phyloP scores from a whole-genome alignment of 2,329 filamentous ascomycete species.

The Neocucurbitaria cava region DNA sequence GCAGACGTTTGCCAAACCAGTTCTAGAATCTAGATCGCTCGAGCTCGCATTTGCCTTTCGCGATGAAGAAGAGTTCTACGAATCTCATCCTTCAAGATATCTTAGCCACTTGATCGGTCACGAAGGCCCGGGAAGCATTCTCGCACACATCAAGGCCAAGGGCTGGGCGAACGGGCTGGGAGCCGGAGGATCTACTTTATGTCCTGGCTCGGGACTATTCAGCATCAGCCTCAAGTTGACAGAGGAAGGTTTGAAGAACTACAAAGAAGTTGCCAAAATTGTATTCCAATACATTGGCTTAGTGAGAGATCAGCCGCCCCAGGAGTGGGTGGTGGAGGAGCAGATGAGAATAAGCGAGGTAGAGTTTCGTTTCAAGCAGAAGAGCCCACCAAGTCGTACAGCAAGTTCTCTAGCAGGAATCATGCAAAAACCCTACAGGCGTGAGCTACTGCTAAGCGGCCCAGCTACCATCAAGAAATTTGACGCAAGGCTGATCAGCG shows the following conservation, averaged over 20 bases:
- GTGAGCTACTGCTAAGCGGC: constrained; percentile 87
- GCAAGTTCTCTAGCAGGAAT: constrained; percentile 82
- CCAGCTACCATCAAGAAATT: constrained; percentile 79
- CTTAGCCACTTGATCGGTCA: constrained; percentile 90
- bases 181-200: constrained; percentile 77
- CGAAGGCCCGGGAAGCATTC: constrained; percentile 89
- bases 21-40: constrained; percentile 83
- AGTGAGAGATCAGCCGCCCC: constrained; percentile 78
- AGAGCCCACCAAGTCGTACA: constrained; percentile 86
- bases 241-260: constrained; percentile 81
- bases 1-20: constrained; percentile 86
- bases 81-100: constrained; percentile 83
- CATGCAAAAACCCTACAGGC: constrained; percentile 90
- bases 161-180: constrained; percentile 88
- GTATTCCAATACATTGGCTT: constrained; percentile 93
- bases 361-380: constrained; percentile 94
- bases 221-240: constrained; percentile 81
- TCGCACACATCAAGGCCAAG: constrained; percentile 87
- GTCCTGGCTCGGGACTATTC: constrained; percentile 82
- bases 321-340: constrained; percentile 94
- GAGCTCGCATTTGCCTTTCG: constrained; percentile 84
- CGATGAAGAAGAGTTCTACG: constrained; percentile 80
- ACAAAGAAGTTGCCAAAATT: constrained; percentile 80
- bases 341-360: constrained; percentile 90
- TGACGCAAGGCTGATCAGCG: constrained; percentile 75